A percentile compares a stretch with the other conserved stretches of the same genome.
Evolutionary conservation across 371 early-diverging fungal genomes (phyloP).

Genomic region (Mycotypha africana): DNA sequence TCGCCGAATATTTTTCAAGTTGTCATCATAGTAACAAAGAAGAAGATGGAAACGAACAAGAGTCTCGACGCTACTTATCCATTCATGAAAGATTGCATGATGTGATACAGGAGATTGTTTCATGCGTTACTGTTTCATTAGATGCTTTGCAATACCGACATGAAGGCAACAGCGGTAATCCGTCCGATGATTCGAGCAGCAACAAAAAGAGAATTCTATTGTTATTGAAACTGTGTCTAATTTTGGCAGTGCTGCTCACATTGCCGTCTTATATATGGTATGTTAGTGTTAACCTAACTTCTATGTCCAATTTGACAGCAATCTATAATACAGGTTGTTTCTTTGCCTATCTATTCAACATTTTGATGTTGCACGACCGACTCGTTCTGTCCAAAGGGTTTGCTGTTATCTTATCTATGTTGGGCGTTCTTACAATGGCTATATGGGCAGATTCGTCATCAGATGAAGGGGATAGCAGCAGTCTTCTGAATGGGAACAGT

Average conservation of each 20-base stretch:
- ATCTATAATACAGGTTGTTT: constrained; percentile 81
- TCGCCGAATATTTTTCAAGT: constrained; percentile 42
- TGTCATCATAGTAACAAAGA: no score
- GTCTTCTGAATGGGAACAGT: constrained; percentile 4
- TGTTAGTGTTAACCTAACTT: constrained; percentile 62
- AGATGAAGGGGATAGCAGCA: background rate
- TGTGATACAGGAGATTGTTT: no score
- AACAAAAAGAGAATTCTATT: no score
- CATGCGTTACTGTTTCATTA: no score
- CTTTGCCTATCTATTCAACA: constrained; percentile 76
- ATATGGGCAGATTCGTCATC: constrained; percentile 17
- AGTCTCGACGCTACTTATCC: no score
- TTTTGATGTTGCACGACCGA: constrained; percentile 60
- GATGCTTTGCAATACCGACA: no score
- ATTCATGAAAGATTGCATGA: no score
- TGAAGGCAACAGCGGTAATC: no score
- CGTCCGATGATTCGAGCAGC: no score
- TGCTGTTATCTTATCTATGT: constrained; percentile 62
- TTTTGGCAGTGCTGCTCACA: constrained; percentile 54
- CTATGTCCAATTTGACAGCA: constrained; percentile 76
- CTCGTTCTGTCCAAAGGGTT: constrained; percentile 50
- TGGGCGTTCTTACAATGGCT: constrained; percentile 67
- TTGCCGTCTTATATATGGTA: constrained; percentile 81
- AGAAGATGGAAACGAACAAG: no score
- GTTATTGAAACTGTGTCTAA: constrained; percentile 14